A percentile compares a stretch with the other conserved stretches of the same genome.
Evolutionary conservation across 1,284 basidiomycete genomes (phyloP).

Genomic region (Taiwanofungus camphoratus): DNA sequence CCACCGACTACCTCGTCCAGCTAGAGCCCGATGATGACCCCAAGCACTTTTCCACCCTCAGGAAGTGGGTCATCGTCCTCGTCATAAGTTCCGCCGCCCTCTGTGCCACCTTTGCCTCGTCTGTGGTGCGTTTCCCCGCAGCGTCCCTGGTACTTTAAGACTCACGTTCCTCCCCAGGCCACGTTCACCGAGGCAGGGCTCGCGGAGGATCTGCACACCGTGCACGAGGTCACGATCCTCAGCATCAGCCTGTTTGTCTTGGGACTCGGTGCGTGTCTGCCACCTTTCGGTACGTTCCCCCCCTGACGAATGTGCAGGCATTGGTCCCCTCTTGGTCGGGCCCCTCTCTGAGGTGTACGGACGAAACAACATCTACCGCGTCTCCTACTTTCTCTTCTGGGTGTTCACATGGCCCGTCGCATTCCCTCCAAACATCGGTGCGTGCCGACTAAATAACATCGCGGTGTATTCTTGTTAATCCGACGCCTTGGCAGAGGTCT

Average conservation of each 20-base stretch:
- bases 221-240: constrained; percentile 61
- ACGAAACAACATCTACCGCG: constrained; percentile 34
- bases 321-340: constrained; percentile 44
- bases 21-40: constrained; percentile 50
- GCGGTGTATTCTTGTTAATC: not conserved
- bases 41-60: constrained; percentile 36
- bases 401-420: constrained; percentile 49
- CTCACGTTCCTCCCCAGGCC: constrained; percentile 36
- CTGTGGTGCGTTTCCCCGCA: constrained; percentile 42
- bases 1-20: constrained; percentile 23
- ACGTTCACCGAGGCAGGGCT: constrained; percentile 62
- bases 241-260: constrained; percentile 68
- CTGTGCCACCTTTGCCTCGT: constrained; percentile 69
- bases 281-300: not conserved
- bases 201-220: constrained; percentile 52
- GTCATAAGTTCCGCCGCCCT: constrained; percentile 49
- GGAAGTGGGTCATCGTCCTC: constrained; percentile 55
- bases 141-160: not conserved
- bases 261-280: constrained; percentile 36
- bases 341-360: constrained; percentile 52
- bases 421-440: constrained; percentile 43
- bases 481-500: constrained; percentile 37
- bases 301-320: constrained; percentile 22
- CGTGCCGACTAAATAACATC: constrained; percentile 1
- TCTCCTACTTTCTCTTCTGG: constrained; percentile 34